phyloP scores from a whole-genome alignment of 345 rosid genomes.

The Salix arbutifolia region DNA sequence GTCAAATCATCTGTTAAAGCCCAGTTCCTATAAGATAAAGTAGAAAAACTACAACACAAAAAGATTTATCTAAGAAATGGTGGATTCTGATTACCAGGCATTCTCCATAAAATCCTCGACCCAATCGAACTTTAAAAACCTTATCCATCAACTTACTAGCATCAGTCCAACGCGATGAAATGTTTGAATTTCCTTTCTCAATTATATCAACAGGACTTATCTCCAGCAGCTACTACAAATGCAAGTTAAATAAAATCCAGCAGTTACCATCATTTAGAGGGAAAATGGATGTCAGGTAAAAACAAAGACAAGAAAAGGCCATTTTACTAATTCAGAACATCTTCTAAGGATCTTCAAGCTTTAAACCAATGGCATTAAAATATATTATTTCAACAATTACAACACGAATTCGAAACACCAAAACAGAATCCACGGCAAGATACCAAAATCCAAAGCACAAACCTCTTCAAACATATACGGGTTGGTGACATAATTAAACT shows the following conservation, averaged over 20 bases:
- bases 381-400: not conserved
- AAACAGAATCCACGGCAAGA: not conserved
- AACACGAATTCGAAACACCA: not conserved
- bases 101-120: conserved; percentile 91
- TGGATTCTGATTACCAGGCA: conserved; percentile 58
- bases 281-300: not conserved
- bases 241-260: conserved; percentile 19
- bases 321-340: not conserved
- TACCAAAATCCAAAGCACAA: not conserved
- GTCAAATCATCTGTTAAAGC: not conserved
- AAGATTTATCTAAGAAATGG: not conserved
- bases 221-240: conserved; percentile 50
- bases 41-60: not conserved
- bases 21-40: not conserved
- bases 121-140: conserved; percentile 53
- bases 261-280: not conserved
- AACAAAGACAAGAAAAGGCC: not conserved
- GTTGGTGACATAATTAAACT: conserved; percentile 66
- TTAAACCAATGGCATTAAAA: not conserved
- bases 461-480: conserved; percentile 73
- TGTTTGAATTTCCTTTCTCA: conserved; percentile 47
- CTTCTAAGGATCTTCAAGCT: not conserved
- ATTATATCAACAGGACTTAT: conserved; percentile 49
- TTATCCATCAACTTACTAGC: conserved; percentile 65
- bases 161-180: conserved; percentile 38